A percentile compares a stretch with the other conserved stretches of the same genome.
phyloP scores from a whole-genome alignment of 768 basidiomycete genomes.

The Sistotremastrum niveocremeum region DNA sequence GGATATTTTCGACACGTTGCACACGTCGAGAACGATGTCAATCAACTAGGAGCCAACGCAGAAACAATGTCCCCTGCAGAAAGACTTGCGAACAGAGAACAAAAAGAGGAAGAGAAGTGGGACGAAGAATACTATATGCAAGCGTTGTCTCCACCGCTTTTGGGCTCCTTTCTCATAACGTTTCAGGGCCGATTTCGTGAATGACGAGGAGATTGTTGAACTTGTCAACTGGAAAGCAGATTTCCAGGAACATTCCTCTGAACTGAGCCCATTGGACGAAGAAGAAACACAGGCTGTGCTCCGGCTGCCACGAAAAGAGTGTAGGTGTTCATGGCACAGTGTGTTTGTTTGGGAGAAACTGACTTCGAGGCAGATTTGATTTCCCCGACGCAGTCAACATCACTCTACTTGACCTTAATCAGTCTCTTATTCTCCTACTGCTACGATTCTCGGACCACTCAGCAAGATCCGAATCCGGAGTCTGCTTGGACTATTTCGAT shows the following conservation, averaged over 20 bases:
- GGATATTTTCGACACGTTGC: conserved; percentile 63
- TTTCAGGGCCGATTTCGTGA: conserved; percentile 65
- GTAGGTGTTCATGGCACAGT: conserved; percentile 18
- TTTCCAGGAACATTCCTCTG: conserved; percentile 27
- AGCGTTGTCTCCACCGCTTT: conserved; percentile 10
- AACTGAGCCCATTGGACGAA: conserved; percentile 46
- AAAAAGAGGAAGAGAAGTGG: conserved; percentile 66
- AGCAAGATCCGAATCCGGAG: conserved; percentile 71
- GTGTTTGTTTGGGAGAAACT: background rate
- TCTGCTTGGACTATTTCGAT: conserved; percentile 77
- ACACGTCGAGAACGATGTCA: conserved; percentile 71
- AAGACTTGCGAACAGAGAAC: conserved; percentile 37
- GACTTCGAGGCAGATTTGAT: conserved; percentile 37
- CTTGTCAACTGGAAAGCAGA: conserved; percentile 48
- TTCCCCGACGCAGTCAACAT: conserved; percentile 38
- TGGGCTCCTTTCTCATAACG: conserved; percentile 1
- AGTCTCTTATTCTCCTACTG: conserved; percentile 67
- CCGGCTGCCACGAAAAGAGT: conserved; percentile 37
- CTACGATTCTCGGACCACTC: conserved; percentile 69
- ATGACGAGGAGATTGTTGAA: conserved; percentile 63
- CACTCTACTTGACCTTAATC: conserved; percentile 55
- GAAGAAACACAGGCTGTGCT: conserved; percentile 59
- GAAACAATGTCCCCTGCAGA: conserved; percentile 41
- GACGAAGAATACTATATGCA: conserved; percentile 80
- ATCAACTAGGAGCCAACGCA: conserved; percentile 58